Base-by-base conservation (phyloP, 73 alveolate genomes). In the Paramecium tetraurelia region DNA sequence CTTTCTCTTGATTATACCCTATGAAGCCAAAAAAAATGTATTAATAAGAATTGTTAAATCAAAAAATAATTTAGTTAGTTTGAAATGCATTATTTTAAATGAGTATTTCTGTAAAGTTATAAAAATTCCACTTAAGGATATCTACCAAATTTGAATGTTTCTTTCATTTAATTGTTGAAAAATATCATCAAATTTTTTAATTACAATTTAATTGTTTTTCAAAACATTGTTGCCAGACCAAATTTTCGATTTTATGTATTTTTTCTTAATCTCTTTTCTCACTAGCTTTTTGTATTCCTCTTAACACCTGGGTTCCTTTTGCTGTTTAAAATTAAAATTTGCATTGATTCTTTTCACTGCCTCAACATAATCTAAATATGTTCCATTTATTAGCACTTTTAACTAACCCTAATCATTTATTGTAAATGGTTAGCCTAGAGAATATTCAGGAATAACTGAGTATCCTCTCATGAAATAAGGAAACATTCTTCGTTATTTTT, bases 161-260 rank as follows among this genome's bases (percentile, higher is more conserved):
- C 29, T 41, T 12, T 8, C 8, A 75, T 75, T 75, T 0, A 75
- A 10, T 16, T 24, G 4, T 36, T n/a, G 1, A 38, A 75, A 35
- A 3, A 75, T 75, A 10, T 29, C 58, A 21, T 21, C 21, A 35
- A 36, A 38, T 75, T 75, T 75, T 18, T 18, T 20, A 18, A 75
- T 75, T 12, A 38, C 35, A 16, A 20, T 16, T 9, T 0, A 35
- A 75, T 14, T 22, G 8, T 33, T 35, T 5, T 0, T 21, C 38
- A 75, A 75, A 14, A 75, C 53, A 41, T 75, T 41, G 2, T 75
- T 75, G 3, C 87, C 87, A 5, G 87, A 75, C 87, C 87, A 75
- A 75, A 36, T 29, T 31, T 27, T 75, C 20, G 58, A 38, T 38
- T 22, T 75, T 7, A 75, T 35, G 5, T 0, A 21, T 38, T 24